These are phyloP conservation scores for Vitis riparia DNA, from an alignment of 164 flowering plant species.

Conservation along the genomic window DNA sequence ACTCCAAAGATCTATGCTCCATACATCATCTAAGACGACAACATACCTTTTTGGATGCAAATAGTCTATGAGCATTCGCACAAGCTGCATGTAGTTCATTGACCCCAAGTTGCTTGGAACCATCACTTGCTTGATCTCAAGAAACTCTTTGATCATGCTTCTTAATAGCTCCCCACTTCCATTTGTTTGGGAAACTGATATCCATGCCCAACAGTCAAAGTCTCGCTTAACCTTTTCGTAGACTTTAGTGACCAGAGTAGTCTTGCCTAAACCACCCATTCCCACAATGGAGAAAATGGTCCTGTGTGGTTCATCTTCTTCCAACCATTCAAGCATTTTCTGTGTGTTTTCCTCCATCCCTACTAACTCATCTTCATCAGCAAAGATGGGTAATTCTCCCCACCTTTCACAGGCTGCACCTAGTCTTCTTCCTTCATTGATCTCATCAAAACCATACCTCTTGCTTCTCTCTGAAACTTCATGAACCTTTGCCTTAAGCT, in stretches of 20 bases:
- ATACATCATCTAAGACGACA: constrained; percentile 44
- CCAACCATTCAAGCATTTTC: constrained; percentile 28
- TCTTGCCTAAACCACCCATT: constrained; percentile 64
- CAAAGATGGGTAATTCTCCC: constrained; percentile 27
- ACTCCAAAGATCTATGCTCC: constrained; percentile 29
- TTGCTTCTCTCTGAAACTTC: constrained; percentile 33
- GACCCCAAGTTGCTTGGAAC: constrained; percentile 16
- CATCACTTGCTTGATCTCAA: background rate
- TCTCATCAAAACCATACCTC: constrained; percentile 23
- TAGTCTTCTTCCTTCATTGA: constrained; percentile 1
- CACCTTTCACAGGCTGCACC: constrained; percentile 6
- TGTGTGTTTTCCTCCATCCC: constrained; percentile 36
- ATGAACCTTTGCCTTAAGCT: constrained; percentile 21
- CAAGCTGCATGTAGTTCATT: constrained; percentile 21
- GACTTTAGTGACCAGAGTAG: constrained; percentile 36
- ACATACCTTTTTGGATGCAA: constrained; percentile 35
- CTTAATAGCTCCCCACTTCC: constrained; percentile 19
- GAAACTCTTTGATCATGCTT: constrained; percentile 25
- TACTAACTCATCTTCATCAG: constrained; percentile 39
- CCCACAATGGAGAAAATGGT: constrained; percentile 50
- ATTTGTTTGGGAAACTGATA: constrained; percentile 27
- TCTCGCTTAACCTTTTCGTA: constrained; percentile 16
- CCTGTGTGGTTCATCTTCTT: constrained; percentile 28
- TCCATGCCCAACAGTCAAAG: constrained; percentile 40
- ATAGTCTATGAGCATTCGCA: constrained; percentile 17